A percentile compares a stretch with the other conserved stretches of the same genome.
phyloP scores from a whole-genome alignment of 2,329 filamentous ascomycete genomes.

The Alternaria longipes region DNA sequence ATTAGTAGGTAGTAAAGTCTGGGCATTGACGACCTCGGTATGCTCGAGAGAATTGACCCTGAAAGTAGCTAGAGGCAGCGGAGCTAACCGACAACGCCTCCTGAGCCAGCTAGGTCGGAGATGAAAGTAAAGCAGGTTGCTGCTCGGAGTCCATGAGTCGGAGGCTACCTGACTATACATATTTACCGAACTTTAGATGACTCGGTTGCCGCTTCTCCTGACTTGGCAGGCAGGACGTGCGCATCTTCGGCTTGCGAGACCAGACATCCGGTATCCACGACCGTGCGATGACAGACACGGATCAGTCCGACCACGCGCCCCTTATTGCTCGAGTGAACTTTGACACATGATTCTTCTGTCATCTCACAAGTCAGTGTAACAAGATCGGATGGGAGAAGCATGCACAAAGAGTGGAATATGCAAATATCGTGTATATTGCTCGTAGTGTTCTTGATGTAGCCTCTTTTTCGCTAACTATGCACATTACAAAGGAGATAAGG shows the following conservation, averaged over 20 bases:
- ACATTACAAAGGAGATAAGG: conserved; percentile 6
- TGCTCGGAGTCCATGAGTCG: neutral
- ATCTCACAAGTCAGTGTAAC: too few species aligned
- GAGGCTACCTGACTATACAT: neutral
- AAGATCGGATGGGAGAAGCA: neutral
- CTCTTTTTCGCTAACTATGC: conserved; percentile 5
- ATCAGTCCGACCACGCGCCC: neutral
- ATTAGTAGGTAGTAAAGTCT: too few species aligned
- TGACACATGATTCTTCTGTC: neutral
- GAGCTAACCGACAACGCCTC: neutral
- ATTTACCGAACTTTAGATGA: neutral
- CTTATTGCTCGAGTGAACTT: neutral
- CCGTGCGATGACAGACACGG: neutral
- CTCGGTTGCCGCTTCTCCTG: neutral
- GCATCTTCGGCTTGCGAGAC: neutral
- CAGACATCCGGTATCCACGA: neutral
- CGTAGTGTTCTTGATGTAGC: neutral
- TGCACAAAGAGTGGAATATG: neutral
- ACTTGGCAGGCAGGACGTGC: neutral
- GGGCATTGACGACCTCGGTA: too few species aligned
- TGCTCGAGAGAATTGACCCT: neutral
- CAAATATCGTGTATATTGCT: conserved; percentile 3
- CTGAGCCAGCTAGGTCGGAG: neutral
- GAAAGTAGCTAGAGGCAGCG: neutral
- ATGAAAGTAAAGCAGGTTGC: neutral